Evolutionary conservation across 345 rosid species (phyloP), one percentile per base, ranked within the genome.

Genomic region (Isatis tinctoria): DNA sequence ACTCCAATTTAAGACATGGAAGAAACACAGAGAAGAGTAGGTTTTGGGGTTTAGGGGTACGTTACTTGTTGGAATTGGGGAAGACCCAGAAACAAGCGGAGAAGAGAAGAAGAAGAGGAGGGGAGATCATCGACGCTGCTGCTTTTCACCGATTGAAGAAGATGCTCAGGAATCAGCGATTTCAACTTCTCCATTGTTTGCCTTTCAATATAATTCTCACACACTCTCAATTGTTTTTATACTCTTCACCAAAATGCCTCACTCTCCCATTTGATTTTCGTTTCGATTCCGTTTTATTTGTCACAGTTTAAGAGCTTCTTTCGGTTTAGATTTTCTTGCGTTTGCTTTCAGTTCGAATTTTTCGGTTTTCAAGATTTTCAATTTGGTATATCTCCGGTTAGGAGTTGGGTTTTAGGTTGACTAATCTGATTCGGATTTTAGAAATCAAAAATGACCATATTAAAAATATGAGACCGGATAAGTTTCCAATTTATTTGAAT

Each of bases 11-110:
- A 44, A 53, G 8, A 57, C 4, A 37, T 9, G 14, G 10, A 0
- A n/a, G 10, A 0, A n/a, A 11, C 4, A 57, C n/a, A 59, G 17
- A 67, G 24, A 26, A 33, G 24, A 39, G 14, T 56, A 3, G 37
- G 69, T 36, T 28, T 16, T 32, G 58, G 58, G 40, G 45, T 45
- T 35, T 58, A 3, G 2, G 18, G 53, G 53, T 41, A n/a, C 28
- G 4, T 5, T 65, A 87, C 92, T 69, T 74, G 84, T 47, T 88
- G 88, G 78, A 92, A 88, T 9, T 82, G 84, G 9, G 87, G 82
- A 73, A 84, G 82, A 16, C 45, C 70, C 36, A 67, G 74, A 30
- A 90, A 82, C 45, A 88, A 83, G 39, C 69, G 67, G 45, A 90
- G 81, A 28, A 92, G 84, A 47, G 88, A 82, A 41, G 89, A 79